Evolutionary conservation across 352 stramenopile species (phyloP), one percentile per base, ranked within the genome.

Genomic region (Aphanomyces invadans): DNA sequence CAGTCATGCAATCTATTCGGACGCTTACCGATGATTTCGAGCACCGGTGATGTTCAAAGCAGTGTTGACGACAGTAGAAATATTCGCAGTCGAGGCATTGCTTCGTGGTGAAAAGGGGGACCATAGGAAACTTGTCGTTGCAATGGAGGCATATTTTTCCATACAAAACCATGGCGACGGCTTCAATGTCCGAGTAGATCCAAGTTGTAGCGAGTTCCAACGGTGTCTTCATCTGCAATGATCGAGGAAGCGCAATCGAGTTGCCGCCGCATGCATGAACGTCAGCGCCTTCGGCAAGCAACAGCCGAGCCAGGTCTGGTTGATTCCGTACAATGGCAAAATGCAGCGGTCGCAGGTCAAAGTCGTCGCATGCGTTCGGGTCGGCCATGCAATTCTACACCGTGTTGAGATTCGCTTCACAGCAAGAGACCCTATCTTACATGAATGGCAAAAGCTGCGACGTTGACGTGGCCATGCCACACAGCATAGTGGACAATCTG

Each of bases 321-420:
- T 92, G 76, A 54, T 95, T 92, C 10, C 77, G 80, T 32, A 92
- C 76, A 25, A 88, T 80, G 31, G 74, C 79, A 65, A 92, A 90
- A 70, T 95, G 86, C 29, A 95, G 66, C 19, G 86, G 86, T 2
- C 76, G 90, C 33, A 95, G 72, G 4, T 70, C 72, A 4, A 73
- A 76, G 49, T 92, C 86, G 56, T 95, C 83, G 1, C 66, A 55
- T 65, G 84, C 87, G 70, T 95, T 82, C 17, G 89, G 74, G 48
- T 92, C 74, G 4, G 83, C 86, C 33, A 33, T 31, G 33, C 76
- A 74, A 17, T 12, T 70, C 52, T 70, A 53, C 21, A 25, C 4
- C 5, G 17, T 26, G 7, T 38, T 57, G 26, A 60, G 25, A 23
- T 28, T 15, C 4, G 38, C 28, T 3, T 32, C 5, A 1, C 10